Evolutionary conservation across 345 rosid genomes (phyloP).

Genomic region (Rhodamnia rubescens): DNA sequence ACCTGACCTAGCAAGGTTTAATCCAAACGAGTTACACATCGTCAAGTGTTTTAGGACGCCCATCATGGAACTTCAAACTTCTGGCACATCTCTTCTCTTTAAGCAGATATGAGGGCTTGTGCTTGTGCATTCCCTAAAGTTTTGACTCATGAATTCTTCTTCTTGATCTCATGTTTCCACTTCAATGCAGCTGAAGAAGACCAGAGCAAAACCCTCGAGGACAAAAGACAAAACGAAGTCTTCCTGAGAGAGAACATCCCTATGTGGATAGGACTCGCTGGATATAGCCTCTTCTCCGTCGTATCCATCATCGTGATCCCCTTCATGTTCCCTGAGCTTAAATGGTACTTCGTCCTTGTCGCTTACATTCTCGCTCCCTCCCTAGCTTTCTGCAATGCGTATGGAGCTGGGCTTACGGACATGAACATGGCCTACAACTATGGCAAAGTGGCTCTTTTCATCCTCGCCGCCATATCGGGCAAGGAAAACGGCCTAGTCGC

Average conservation of each 20-base stretch:
- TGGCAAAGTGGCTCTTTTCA: constrained; percentile 84
- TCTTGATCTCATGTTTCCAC: neutral
- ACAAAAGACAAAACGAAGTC: constrained; percentile 40
- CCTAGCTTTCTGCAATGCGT: constrained; percentile 86
- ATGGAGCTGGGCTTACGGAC: constrained; percentile 93
- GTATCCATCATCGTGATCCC: constrained; percentile 58
- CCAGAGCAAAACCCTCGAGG: constrained; percentile 13
- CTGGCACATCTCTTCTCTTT: neutral
- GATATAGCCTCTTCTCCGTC: constrained; percentile 46
- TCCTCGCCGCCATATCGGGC: constrained; percentile 67
- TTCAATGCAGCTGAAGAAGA: constrained; percentile 2
- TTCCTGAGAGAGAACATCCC: constrained; percentile 73
- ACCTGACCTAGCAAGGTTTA: neutral
- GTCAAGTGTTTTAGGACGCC: neutral
- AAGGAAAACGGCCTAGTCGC: constrained; percentile 77
- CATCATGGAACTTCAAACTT: neutral
- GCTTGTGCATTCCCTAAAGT: neutral
- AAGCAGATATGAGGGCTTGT: neutral
- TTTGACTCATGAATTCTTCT: neutral
- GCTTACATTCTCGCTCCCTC: constrained; percentile 84
- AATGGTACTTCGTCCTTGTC: constrained; percentile 69
- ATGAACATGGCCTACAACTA: constrained; percentile 96
- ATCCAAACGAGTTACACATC: neutral
- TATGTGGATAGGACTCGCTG: constrained; percentile 51
- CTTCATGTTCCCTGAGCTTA: constrained; percentile 79